phyloP scores from a whole-genome alignment of 1,284 basidiomycete genomes.

The Tremellales sp. region DNA sequence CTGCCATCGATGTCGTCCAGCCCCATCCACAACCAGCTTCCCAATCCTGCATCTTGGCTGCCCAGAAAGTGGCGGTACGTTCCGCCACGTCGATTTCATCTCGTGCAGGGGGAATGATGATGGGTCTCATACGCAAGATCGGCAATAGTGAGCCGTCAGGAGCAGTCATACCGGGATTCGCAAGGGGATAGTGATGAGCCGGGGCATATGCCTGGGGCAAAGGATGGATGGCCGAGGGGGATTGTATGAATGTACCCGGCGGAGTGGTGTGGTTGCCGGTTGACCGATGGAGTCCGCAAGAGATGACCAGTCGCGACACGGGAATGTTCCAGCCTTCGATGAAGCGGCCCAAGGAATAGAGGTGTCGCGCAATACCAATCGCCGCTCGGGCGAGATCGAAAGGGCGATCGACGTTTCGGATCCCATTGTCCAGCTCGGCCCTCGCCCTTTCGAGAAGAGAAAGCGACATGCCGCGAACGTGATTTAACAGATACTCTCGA shows the following conservation, averaged over 20 bases:
- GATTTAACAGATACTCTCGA: slow-evolving; percentile 9
- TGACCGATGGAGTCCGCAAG: slow-evolving; percentile 34
- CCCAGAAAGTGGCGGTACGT: slow-evolving; percentile 35
- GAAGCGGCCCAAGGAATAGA: slow-evolving; percentile 28
- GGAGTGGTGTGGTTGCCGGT: slow-evolving; percentile 20
- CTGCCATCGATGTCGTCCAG: slow-evolving; percentile 25
- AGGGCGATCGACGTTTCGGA: slow-evolving; percentile 28
- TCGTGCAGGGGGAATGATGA: slow-evolving; percentile 31
- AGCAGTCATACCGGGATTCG: slow-evolving; percentile 1
- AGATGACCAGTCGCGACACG: slow-evolving; percentile 25
- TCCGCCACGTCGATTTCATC: slow-evolving; percentile 37
- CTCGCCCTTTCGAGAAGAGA: slow-evolving; percentile 25
- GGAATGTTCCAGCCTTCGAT: slow-evolving; percentile 37
- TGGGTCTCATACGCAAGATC: slow-evolving; percentile 24
- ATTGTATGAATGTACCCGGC: background rate
- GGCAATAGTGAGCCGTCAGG: slow-evolving; percentile 6
- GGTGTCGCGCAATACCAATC: slow-evolving; percentile 26
- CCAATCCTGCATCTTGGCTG: slow-evolving; percentile 37
- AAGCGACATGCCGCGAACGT: slow-evolving; percentile 16
- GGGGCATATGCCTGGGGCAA: slow-evolving; percentile 19
- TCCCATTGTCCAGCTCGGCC: slow-evolving; percentile 26
- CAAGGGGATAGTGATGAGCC: slow-evolving; percentile 12
- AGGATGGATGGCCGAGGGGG: background rate
- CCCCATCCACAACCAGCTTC: slow-evolving; percentile 27
- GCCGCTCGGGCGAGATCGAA: slow-evolving; percentile 34